Base-by-base conservation (phyloP, 352 stramenopile genomes). In the Pythium myriotylum region DNA sequence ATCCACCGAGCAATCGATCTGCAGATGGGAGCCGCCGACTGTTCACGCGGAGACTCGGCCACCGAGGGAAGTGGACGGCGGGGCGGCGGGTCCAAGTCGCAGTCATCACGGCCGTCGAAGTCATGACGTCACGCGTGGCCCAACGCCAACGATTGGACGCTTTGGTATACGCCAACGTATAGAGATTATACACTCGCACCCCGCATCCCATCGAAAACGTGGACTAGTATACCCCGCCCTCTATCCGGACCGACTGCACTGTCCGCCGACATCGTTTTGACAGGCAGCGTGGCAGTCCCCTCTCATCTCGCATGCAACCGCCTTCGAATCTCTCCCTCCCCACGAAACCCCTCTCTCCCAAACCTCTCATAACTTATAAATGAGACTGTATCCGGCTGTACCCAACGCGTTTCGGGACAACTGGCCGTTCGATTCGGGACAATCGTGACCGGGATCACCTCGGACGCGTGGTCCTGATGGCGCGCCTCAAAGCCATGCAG, bases 401-500 rank as follows among this genome's bases (percentile, higher is more conserved):
- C 48, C 33, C 22, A n/a, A 10, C 13, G n/a, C 17, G n/a, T 45
- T 62, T 55, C 55, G 55, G 55, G 55, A 62, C 45, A 27, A 12
- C 17, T 3, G 6, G 8, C 6, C 32, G 35, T 62, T 62, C 29
- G 8, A 49, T 62, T 62, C 55, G 55, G 55, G 45, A 62, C 45
- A 14, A 43, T 43, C 7, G 37, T 6, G 37, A 43, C 8, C 3
- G 13, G 37, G 17, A 20, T 43, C 37, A 20, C 13, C 37, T 40
- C 8, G 14, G 7, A 43, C 37, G 37, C 37, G 37, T 43, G 37
- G 37, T 43, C 29, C 49, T 26, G 49, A 56, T 62, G 54, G 27
- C 29, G 12, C 19, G 6, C 19, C 20, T 22, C 55, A 62, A 48
- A 62, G 45, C 45, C 55, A 62, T 62, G 55, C 55, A 49, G 24